A percentile compares a stretch with the other conserved stretches of the same genome.
Evolutionary conservation across 2,329 filamentous ascomycete species (phyloP).

Genomic region (Claviceps spartinae): DNA sequence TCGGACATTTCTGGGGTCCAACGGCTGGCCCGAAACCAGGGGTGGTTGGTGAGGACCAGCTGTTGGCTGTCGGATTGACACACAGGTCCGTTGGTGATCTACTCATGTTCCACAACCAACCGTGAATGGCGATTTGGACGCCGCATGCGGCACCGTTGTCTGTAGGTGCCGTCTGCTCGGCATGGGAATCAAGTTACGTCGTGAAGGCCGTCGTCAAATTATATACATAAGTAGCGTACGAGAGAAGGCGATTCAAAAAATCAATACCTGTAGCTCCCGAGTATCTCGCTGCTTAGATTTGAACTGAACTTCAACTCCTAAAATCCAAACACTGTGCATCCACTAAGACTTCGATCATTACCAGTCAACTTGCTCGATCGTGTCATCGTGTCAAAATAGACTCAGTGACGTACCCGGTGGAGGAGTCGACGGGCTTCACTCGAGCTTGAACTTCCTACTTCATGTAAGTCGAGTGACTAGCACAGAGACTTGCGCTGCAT

Average conservation of each 20-base stretch:
- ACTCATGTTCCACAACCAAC: conserved; percentile 5
- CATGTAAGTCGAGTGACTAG: background rate
- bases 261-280: background rate
- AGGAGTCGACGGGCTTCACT: background rate
- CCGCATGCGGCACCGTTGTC: conserved; percentile 9
- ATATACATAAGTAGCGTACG: conserved; percentile 6
- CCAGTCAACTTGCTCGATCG: background rate
- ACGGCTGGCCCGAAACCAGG: conserved; percentile 8
- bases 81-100: conserved; percentile 7
- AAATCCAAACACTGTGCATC: background rate
- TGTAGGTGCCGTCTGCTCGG: conserved; percentile 1
- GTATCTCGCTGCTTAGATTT: background rate
- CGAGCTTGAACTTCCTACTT: background rate
- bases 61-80: conserved; percentile 6
- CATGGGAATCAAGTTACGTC: background rate
- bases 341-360: background rate
- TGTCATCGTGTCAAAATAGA: too few species aligned
- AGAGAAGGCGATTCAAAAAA: background rate
- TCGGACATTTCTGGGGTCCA: conserved; percentile 3
- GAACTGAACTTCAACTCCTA: background rate
- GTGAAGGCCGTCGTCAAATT: background rate
- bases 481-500: background rate
- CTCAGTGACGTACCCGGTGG: background rate
- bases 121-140: conserved; percentile 8
- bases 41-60: conserved; percentile 6